Conservation (phyloP, 768 basidiomycete species). For the Mycena capillaripes region DNA sequence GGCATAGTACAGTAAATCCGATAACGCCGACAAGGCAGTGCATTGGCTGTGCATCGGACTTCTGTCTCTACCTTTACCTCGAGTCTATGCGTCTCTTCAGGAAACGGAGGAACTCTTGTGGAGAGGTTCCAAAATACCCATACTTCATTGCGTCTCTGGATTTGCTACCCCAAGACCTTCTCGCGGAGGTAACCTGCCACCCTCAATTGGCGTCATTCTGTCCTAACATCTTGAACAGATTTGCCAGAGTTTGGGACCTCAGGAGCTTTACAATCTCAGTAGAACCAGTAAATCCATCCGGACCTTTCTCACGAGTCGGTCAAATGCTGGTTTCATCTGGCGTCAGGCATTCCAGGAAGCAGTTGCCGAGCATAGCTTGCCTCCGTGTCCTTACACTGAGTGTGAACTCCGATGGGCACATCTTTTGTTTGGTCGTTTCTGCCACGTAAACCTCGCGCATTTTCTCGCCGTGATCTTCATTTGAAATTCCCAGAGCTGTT, state of each 20-base stretch:
- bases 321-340: conserved; percentile 11
- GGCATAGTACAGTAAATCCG: too few relatives aligned
- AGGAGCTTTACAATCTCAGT: conserved; percentile 5
- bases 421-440: background rate
- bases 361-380: background rate
- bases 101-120: too few relatives aligned
- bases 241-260: background rate
- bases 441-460: background rate
- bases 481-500: background rate
- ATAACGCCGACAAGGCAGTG: too few relatives aligned
- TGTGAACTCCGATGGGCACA: conserved; percentile 4
- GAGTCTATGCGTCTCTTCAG: too few relatives aligned
- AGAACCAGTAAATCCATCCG: background rate
- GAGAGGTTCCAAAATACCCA: background rate
- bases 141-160: background rate
- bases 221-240: background rate
- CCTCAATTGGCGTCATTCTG: background rate
- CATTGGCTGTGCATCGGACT: too few relatives aligned
- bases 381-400: background rate
- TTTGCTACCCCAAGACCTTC: background rate
- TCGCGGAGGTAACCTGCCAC: background rate
- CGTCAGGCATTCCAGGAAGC: background rate
- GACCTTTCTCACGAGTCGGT: background rate
- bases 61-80: too few relatives aligned
- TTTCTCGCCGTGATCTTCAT: too few relatives aligned